Evolutionary conservation across 257 asterid species (phyloP), one percentile per base, ranked within the genome.

Genomic region (Ligustrum vulgare): DNA sequence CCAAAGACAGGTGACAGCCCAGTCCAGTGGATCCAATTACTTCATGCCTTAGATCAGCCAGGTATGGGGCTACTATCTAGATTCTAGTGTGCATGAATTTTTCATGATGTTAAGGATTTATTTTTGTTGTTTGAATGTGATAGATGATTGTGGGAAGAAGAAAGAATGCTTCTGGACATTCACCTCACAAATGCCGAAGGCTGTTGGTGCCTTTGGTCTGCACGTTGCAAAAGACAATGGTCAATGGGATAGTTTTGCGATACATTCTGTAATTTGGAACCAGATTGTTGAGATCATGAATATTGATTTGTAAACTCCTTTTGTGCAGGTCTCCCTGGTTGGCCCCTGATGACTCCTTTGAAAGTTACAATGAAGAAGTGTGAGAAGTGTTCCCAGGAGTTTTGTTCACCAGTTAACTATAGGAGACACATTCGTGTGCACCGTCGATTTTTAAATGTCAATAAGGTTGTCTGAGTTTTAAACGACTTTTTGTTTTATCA

Each of bases 401-500:
- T 93, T 82, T 90, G 93, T 83, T 91, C 99, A 33, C 86, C 91
- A 41, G 83, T 91, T 79, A 95, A 95, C 84, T 90, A 91, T 86
- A 88, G 97, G 76, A 89, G 99, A 78, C 99, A 95, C 80, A 77
- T 84, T 60, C 93, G 96, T 73, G 86, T 91, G 82, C 99, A 96
- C 77, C 97, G 97, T 33, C 93, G 96, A 72, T 81, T 97, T 83
- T 83, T 91, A 58, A 91, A 88, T 65, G 84, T 86, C 83, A 87
- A 87, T 75, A 92, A 91, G 98, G 99, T 94, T 76, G 70, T 63
- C 71, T 76, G 70, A 73, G 33, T 79, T 82, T 36, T 51, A 82
- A 69, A 45, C 16, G 60, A 60, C 35, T 60, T 60, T 0, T 60
- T 60, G 56, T 75, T 66, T 65, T 62, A 54, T 43, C 49, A 71